These are phyloP conservation scores for Haplographium delicatum DNA, from an alignment of 495 filamentous ascomycete genomes.

Conservation along the genomic window DNA sequence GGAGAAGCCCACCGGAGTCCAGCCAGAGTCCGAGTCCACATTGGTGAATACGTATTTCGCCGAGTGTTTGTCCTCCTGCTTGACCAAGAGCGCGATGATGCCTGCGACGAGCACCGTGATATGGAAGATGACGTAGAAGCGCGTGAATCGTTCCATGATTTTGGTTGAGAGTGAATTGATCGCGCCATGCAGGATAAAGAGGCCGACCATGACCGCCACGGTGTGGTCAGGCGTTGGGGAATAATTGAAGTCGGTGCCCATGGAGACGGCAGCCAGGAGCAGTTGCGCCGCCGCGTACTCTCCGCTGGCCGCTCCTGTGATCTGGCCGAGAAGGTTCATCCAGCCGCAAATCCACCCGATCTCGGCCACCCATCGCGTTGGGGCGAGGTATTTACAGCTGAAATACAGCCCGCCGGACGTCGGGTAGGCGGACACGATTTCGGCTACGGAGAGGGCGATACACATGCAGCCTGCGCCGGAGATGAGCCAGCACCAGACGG, in stretches of 20 bases:
- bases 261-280: slow-evolving; percentile 62
- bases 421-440: slow-evolving; percentile 54
- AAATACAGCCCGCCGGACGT: slow-evolving; percentile 53
- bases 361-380: too few relatives aligned
- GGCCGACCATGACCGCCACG: slow-evolving; percentile 56
- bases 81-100: slow-evolving; percentile 53
- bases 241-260: slow-evolving; percentile 53
- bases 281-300: slow-evolving; percentile 65
- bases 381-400: too few relatives aligned
- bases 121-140: slow-evolving; percentile 61
- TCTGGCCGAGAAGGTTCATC: slow-evolving; percentile 62
- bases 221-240: slow-evolving; percentile 45
- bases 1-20: slow-evolving; percentile 57
- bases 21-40: slow-evolving; percentile 53
- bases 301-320: slow-evolving; percentile 58
- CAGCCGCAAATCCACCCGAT: slow-evolving; percentile 50
- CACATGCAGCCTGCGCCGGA: slow-evolving; percentile 58
- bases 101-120: slow-evolving; percentile 52
- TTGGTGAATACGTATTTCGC: slow-evolving; percentile 60
- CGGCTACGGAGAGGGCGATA: slow-evolving; percentile 54
- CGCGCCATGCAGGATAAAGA: slow-evolving; percentile 49
- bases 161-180: slow-evolving; percentile 57
- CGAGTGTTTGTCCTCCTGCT: slow-evolving; percentile 53
- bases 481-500: slow-evolving; percentile 62
- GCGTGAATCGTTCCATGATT: slow-evolving; percentile 61